Evolutionary conservation across 2,329 filamentous ascomycete species (phyloP), one percentile per base, ranked within the genome.

Genomic region (Trichophyton benhamiae): DNA sequence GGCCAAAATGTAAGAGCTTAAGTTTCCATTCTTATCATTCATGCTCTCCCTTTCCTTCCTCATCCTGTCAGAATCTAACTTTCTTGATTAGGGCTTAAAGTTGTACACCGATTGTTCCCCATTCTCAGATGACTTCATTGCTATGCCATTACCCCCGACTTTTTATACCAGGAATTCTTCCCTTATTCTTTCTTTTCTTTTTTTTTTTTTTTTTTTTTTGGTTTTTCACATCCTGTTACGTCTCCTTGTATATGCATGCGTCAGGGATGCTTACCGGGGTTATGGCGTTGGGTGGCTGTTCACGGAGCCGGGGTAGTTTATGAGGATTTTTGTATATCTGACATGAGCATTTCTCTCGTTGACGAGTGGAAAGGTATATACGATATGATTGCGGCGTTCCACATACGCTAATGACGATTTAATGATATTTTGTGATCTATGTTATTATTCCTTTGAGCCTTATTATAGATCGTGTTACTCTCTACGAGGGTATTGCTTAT

Each of bases 1-100:
- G 64, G 33, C 64, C 66, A 44, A 62, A 61, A 67, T 68, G 66
- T 68, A 62, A 59, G 67, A 42, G 33, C 33, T 48, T 22, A 49
- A 30, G 6, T 25, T 9, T 22, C 41, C 30, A 58, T 25, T 6
- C 15, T 11, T 17, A 30, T 33, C 20, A 15, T 8, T n/a, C 11
- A 11, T 15, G 3, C 22, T 30, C 6, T 17, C 15, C 53, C 13
- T 3, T 27, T 15, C 5, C 3, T 27, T 27, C 15, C 15, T 9
- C 13, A 13, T 25, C 17, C 8, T 36, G 15, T 36, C 20, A 33
- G 27, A 20, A 17, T 33, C 52, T 55, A 36, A 55, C 57, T 60
- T 22, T 22, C 17, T 48, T 46, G 55, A 57, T 44, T 58, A 66
- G 64, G 63, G 63, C 60, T 63, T n/a, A 64, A 65, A 60, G 1